phyloP scores from a whole-genome alignment of 768 basidiomycete species.

The Trametes punicea region DNA sequence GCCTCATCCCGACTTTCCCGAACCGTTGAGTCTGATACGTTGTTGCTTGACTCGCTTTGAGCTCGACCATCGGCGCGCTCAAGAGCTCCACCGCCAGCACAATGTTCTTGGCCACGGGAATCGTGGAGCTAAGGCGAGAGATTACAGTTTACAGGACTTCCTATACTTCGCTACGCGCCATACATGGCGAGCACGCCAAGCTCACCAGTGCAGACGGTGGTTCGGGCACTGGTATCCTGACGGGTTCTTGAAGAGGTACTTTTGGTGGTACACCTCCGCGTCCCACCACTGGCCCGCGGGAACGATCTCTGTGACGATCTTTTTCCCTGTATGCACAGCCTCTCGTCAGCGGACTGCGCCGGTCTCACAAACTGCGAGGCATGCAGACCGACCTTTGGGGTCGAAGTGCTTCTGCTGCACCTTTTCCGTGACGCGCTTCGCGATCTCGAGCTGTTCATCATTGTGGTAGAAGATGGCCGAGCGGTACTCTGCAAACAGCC shows the following conservation, averaged over 20 bases:
- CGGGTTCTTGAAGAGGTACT: slow-evolving; percentile 82
- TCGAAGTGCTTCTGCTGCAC: slow-evolving; percentile 83
- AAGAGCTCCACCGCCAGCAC: too few relatives aligned
- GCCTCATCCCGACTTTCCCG: too few relatives aligned
- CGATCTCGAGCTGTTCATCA: slow-evolving; percentile 67
- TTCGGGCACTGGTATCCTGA: slow-evolving; percentile 90
- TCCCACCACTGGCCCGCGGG: slow-evolving; percentile 75
- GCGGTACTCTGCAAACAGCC: slow-evolving; percentile 70
- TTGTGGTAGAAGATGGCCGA: slow-evolving; percentile 85
- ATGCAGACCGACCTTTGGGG: slow-evolving; percentile 38
- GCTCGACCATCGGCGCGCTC: too few relatives aligned
- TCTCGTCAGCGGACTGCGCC: neutral
- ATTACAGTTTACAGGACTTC: too few relatives aligned
- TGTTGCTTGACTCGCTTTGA: too few relatives aligned
- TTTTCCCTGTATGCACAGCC: slow-evolving; percentile 40
- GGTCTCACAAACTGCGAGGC: neutral
- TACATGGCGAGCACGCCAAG: too few relatives aligned
- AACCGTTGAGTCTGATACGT: too few relatives aligned
- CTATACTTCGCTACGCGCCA: too few relatives aligned
- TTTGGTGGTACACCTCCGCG: slow-evolving; percentile 81
- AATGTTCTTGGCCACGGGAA: too few relatives aligned
- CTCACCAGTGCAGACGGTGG: slow-evolving; percentile 79
- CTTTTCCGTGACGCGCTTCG: slow-evolving; percentile 74
- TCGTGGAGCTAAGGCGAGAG: too few relatives aligned
- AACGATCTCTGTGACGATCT: slow-evolving; percentile 76